These are phyloP conservation scores for Mortierella sp. DNA, from an alignment of 371 early-diverging fungal species.

Conservation along the genomic window DNA sequence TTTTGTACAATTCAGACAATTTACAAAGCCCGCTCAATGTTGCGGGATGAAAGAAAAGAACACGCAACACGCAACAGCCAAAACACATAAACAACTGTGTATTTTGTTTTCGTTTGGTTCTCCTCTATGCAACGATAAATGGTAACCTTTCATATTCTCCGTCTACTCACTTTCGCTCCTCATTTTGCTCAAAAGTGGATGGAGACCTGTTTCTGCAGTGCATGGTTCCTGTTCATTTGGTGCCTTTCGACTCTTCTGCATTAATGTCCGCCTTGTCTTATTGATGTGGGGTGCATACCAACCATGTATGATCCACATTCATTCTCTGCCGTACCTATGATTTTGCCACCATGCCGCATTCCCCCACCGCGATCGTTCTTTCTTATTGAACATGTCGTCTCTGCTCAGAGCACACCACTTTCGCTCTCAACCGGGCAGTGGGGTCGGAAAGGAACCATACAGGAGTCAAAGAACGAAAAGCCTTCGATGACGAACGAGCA, in stretches of 20 bases:
- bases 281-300: constrained; percentile 1
- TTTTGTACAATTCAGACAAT: not conserved
- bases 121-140: not conserved
- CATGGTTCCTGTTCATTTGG: not conserved
- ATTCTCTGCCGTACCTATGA: not conserved
- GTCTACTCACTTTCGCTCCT: not conserved
- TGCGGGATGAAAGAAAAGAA: not conserved
- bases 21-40: constrained; percentile 4
- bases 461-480: not conserved
- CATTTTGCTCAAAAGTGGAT: not conserved
- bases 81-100: not conserved
- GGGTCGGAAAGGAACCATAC: not conserved
- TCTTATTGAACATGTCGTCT: not conserved
- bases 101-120: not conserved
- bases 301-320: not conserved
- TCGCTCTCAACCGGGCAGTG: not conserved
- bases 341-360: not conserved
- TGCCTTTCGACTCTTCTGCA: not conserved
- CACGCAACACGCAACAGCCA: not conserved
- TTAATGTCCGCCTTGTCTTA: not conserved
- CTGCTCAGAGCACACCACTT: not conserved
- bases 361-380: not conserved
- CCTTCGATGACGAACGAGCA: not conserved
- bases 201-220: not conserved
- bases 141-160: not conserved